phyloP scores from a whole-genome alignment of 352 stramenopile genomes.

The Globisporangium perplexum region DNA sequence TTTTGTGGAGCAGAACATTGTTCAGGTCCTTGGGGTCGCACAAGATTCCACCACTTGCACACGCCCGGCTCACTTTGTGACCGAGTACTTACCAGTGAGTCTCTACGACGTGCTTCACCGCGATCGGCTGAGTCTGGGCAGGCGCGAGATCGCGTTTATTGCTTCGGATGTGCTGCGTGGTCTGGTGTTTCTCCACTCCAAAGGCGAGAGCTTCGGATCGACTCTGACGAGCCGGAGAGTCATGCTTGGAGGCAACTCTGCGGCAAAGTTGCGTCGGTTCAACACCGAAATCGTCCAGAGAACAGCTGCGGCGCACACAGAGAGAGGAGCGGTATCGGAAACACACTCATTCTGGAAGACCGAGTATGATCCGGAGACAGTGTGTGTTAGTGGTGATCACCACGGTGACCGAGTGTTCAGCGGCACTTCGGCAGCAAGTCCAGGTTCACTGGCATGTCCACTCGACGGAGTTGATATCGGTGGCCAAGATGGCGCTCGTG shows the following conservation, averaged over 20 bases:
- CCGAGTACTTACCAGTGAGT: slow-evolving; percentile 34
- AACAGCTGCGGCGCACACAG: not conserved
- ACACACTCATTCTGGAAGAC: slow-evolving; percentile 13
- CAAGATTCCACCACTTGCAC: not conserved
- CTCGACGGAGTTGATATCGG: not conserved
- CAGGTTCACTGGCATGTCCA: too few species aligned
- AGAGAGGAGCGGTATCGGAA: not conserved
- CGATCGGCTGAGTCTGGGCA: slow-evolving; percentile 29
- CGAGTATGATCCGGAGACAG: not conserved
- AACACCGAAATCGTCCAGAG: slow-evolving; percentile 25
- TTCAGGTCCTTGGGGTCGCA: slow-evolving; percentile 38
- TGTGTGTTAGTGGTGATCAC: not conserved
- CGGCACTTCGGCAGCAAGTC: not conserved
- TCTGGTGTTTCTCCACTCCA: slow-evolving; percentile 37
- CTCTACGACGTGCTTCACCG: slow-evolving; percentile 53
- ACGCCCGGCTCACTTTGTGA: slow-evolving; percentile 24
- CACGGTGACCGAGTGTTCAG: too few species aligned
- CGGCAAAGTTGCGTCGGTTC: slow-evolving; percentile 54
- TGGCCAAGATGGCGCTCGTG: not conserved
- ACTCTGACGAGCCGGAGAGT: slow-evolving; percentile 69
- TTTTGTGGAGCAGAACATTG: slow-evolving; percentile 21
- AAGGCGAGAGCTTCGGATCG: slow-evolving; percentile 28
- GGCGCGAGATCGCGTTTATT: slow-evolving; percentile 39
- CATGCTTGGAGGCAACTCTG: slow-evolving; percentile 29
- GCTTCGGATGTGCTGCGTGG: slow-evolving; percentile 31